These are phyloP conservation scores for Rhizopus delemar DNA, from an alignment of 371 early-diverging fungal genomes.

Conservation along the genomic window DNA sequence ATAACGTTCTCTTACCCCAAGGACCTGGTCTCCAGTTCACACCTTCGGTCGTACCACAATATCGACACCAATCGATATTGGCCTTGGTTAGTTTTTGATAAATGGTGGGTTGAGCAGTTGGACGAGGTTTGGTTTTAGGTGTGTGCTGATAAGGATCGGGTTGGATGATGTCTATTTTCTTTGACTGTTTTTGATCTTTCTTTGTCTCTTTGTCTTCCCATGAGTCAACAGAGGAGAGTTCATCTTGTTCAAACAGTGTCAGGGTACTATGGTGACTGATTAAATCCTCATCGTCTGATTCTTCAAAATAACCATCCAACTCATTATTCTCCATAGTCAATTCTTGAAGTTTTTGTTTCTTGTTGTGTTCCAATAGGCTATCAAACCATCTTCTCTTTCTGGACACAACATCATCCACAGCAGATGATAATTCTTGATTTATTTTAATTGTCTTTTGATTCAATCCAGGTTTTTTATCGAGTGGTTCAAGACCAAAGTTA, in stretches of 20 bases:
- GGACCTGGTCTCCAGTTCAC: slow-evolving; percentile 93
- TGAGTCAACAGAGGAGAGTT: slow-evolving; percentile 8
- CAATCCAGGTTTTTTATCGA: slow-evolving; percentile 17
- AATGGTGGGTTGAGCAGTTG: slow-evolving; percentile 41
- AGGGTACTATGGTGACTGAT: background rate
- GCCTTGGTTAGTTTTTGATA: slow-evolving; percentile 66
- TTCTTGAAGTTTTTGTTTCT: slow-evolving; percentile 17
- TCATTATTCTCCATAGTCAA: too few species aligned
- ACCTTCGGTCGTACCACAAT: slow-evolving; percentile 89
- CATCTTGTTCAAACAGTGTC: slow-evolving; percentile 10
- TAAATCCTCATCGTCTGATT: slow-evolving; percentile 15
- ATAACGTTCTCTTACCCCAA: slow-evolving; percentile 91
- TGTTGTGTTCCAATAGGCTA: slow-evolving; percentile 23
- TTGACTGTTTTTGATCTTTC: slow-evolving; percentile 3
- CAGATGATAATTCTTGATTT: slow-evolving; percentile 5
- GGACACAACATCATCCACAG: background rate
- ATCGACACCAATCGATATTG: slow-evolving; percentile 86
- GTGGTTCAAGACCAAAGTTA: slow-evolving; percentile 25
- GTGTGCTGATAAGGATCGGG: background rate
- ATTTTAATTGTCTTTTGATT: background rate
- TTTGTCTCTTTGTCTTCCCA: slow-evolving; percentile 10
- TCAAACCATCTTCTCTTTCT: slow-evolving; percentile 29
- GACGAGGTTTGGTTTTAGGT: slow-evolving; percentile 11
- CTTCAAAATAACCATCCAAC: slow-evolving; percentile 8
- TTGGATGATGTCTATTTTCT: background rate